phyloP scores from a whole-genome alignment of 1,139 yeast species.

The Magnusiomyces suaveolens region DNA sequence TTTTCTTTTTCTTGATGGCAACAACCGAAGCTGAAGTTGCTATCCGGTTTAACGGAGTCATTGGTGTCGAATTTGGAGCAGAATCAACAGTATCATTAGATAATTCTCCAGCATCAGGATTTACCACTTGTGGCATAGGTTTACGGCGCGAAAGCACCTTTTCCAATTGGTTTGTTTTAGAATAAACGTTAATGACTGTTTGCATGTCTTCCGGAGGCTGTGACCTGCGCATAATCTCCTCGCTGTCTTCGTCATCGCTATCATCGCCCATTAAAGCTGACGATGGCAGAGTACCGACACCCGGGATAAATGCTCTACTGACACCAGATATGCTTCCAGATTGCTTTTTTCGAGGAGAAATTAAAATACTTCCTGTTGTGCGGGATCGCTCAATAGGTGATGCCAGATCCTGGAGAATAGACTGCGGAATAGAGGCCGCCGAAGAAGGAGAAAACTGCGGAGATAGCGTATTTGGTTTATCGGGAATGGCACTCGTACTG shows the following conservation, averaged over 20 bases:
- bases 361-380: neutral
- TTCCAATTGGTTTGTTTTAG: conserved; percentile 3
- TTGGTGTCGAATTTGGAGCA: neutral
- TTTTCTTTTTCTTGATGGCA: neutral
- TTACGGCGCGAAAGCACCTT: neutral
- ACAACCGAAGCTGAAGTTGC: neutral
- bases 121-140: neutral
- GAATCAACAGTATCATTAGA: neutral
- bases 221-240: neutral
- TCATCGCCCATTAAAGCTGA: neutral
- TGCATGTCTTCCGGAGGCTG: neutral
- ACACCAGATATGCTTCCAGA: neutral
- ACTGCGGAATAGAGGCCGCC: too few species aligned
- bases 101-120: neutral
- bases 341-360: neutral
- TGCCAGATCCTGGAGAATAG: neutral
- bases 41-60: neutral
- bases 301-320: conserved; percentile 1
- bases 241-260: neutral
- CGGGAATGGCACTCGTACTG: neutral
- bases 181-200: conserved; percentile 2
- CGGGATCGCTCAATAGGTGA: neutral
- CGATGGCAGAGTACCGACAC: neutral
- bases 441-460: neutral
- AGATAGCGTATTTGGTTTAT: neutral